These are phyloP conservation scores for Buxus sempervirens DNA, from an alignment of 164 flowering plant species.

Conservation along the genomic window DNA sequence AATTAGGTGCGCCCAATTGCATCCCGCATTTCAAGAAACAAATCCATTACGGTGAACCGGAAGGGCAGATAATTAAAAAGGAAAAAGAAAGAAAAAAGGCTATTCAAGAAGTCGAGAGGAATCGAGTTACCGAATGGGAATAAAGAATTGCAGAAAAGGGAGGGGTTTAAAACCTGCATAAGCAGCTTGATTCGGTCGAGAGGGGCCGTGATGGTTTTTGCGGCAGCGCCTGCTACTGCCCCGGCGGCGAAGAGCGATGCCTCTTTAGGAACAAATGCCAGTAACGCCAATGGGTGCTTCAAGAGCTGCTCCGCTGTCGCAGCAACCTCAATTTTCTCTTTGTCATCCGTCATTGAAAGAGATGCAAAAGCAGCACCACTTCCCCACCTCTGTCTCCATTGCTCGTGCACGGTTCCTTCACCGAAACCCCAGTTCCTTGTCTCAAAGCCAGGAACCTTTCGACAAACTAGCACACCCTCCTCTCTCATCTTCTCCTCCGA, in stretches of 20 bases:
- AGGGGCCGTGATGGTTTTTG: slow-evolving; percentile 84
- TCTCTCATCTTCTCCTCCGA: slow-evolving; percentile 26
- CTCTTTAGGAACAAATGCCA: slow-evolving; percentile 68
- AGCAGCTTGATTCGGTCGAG: slow-evolving; percentile 88
- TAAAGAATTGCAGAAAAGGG: background rate
- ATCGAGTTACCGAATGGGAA: background rate
- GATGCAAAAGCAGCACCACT: slow-evolving; percentile 37
- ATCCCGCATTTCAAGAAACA: background rate
- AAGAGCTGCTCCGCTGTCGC: slow-evolving; percentile 59
- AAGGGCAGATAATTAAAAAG: too few relatives aligned
- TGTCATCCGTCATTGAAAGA: slow-evolving; percentile 38
- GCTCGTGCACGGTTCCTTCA: slow-evolving; percentile 15
- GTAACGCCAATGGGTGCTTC: slow-evolving; percentile 70
- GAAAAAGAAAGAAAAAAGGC: background rate
- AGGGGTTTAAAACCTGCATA: slow-evolving; percentile 56
- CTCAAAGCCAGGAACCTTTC: slow-evolving; percentile 31
- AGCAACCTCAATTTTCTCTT: slow-evolving; percentile 32
- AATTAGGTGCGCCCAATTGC: too few relatives aligned
- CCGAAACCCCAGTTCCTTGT: slow-evolving; percentile 4
- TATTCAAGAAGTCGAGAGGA: background rate
- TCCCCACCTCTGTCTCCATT: slow-evolving; percentile 11
- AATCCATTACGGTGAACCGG: too few relatives aligned
- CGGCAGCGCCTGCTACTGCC: slow-evolving; percentile 86
- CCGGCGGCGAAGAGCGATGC: slow-evolving; percentile 81
- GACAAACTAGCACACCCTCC: slow-evolving; percentile 31